Conservation (phyloP, 225 moss, liverwort and hornwort species). For the Marchantia paleacea region DNA sequence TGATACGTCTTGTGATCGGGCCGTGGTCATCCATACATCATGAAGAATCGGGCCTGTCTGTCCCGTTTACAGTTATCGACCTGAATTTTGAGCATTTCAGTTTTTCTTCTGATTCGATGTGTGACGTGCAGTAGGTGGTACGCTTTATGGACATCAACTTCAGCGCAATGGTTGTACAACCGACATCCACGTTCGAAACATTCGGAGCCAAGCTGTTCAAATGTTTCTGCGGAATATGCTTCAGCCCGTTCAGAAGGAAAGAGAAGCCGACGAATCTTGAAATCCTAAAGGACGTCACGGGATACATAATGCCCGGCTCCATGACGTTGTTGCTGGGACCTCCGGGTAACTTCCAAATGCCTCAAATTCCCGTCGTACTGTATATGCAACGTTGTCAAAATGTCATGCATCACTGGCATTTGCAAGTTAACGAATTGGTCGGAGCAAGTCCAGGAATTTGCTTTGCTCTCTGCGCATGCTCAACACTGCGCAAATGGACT, state of each 20-base stretch:
- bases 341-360: constrained; percentile 20
- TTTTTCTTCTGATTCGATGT: neutral
- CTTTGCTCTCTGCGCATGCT: no score
- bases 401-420: no score
- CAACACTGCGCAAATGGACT: no score
- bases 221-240: constrained; percentile 23
- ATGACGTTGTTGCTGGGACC: constrained; percentile 35
- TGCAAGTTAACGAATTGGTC: no score
- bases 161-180: neutral
- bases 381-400: no score
- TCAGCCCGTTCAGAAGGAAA: constrained; percentile 25
- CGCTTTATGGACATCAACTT: constrained; percentile 29
- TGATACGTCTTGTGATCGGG: no score
- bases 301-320: constrained; percentile 36
- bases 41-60: no score
- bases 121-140: constrained; percentile 19
- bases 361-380: no score
- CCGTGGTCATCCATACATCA: no score
- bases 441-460: no score
- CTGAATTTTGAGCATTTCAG: no score
- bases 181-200: constrained; percentile 14
- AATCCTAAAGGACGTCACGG: constrained; percentile 30
- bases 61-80: no score
- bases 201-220: constrained; percentile 36
- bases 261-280: constrained; percentile 19